Evolutionary conservation across 352 stramenopile genomes (phyloP), one percentile per base, ranked within the genome.

Genomic region (Phytophthora fragariae): DNA sequence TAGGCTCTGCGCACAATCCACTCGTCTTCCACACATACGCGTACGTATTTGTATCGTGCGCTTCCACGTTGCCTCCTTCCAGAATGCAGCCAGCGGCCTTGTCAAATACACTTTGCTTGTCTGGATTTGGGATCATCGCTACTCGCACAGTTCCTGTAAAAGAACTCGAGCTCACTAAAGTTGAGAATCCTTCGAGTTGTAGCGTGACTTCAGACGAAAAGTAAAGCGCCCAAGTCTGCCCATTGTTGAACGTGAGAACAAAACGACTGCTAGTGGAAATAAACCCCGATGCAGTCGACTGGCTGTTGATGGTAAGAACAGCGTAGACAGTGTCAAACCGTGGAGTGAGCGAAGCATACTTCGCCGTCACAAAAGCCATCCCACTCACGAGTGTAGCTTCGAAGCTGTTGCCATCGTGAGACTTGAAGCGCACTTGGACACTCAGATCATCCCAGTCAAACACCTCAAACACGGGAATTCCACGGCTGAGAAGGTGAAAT

Each of bases 351-450:
- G 17, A 39, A 8, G 64, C 54, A 63, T 81, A 88, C 57, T 79
- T 85, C 31, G 75, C 78, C 0, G 79, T 82, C 24, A 77, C 65
- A 29, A 77, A 86, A 2, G 79, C 83, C 83, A 90, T 90, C 24
- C 81, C 81, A 54, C 73, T 85, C n/a, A 85, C 77, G 12, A 90
- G 57, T 0, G 59, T 76, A 10, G 81, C 60, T 50, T 83, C 41
- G 8, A 63, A 39, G 10, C 37, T 57, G 62, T 27, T 60, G 2
- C 3, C 62, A 11, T 27, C 24, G 21, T 57, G 69, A 11, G 64
- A 46, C 14, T 62, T 56, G 35, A 80, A 79, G 35, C 72, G 73
- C 7, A 88, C 52, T 17, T 72, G 50, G 7, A 90, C 80, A 47
- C 76, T 59, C 60, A 80, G 31, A 57, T 86, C 77, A 27, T 81